Base-by-base conservation (phyloP, 345 rosid genomes). In the Mercurialis annua region DNA sequence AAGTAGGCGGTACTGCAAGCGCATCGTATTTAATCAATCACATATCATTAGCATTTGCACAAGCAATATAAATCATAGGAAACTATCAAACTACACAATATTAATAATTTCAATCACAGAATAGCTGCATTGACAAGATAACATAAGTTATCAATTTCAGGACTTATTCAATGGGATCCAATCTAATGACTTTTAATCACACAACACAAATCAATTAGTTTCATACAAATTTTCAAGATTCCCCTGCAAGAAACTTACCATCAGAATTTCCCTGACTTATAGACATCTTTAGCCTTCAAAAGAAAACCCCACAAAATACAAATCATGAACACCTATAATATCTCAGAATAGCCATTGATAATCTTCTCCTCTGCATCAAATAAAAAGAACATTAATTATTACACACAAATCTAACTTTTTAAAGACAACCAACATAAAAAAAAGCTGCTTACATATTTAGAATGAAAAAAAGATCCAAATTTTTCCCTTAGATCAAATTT, bases 201-300 rank as follows among this genome's bases (percentile, higher is more conserved):
- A 43, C 26, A 9, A 61, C 14, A 16, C 36, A 15, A 36, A 4
- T 18, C 50, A 61, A 24, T 18, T 61, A 61, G 44, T 61, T 26
- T 26, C 44, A 6, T 20, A 20, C 2, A 14, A 50, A 50, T 50
- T 40, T 40, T 40, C 44, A 40, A 2, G 23, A 65, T 52, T 27
- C 18, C 33, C 11, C 21, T 29, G 42, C 49, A 70, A 46, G 42
- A 51, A 50, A 29, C 59, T 63, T 72, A 90, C 88, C 92, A 8
- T 71, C 73, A 42, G 78, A 46, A 68, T 83, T 72, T 52, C 78
- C 85, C 73, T 77, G 89, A 57, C 78, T 82, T 65, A 77, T 26
- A 69, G 95, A 79, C 90, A 84, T 86, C 66, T 82, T 70, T 78
- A 74, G 27, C 76, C 75, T 71, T 64, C 24, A 65, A 46, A 46